Evolutionary conservation across 2,329 filamentous ascomycete species (phyloP), one percentile per base, ranked within the genome.

Genomic region (Monilinia aucupariae): DNA sequence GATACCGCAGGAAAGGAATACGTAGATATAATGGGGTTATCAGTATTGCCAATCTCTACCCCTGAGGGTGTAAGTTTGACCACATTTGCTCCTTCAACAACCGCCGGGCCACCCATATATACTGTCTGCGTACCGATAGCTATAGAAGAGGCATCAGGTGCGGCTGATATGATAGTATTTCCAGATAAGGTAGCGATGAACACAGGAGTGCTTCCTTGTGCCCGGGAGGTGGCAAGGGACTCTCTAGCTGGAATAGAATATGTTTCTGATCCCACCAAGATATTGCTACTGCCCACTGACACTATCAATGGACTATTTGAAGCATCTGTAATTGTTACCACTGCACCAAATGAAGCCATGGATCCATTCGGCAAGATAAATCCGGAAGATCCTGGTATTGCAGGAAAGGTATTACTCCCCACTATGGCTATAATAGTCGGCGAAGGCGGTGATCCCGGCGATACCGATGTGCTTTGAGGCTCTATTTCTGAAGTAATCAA

Each of bases 301-400:
- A 64, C 52, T n/a, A 59, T 45, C 9, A 66, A 32, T 9, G 53
- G 41, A 49, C 37, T 39, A 20, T 20, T 63, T 13, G 47, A 39
- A 17, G 43, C 13, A 39, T 52, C 43, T 30, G 34, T 17, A 17
- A 67, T 20, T n/a, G 61, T 67, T 13, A 45, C 49, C 5, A 64
- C 59, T 37, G 45, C 37, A 9, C 67, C 65, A 2, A 53, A 43
- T 13, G 39, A 64, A 10, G 59, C 65, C 6, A 59, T 66, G 22
- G 59, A 65, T 15, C 64, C 65, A 52, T 63, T 63, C 25, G 61
- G 61, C 13, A 67, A 60, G 12, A 68, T 60, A 9, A 66, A 30
- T 12, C 61, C 61, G 3, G 61, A 62, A 22, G 65, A 66, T 22
- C 61, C 65, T 9, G 66, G 25, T n/a, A 64, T n/a, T n/a, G 63